These are phyloP conservation scores for Pyrenophora teres DNA, from an alignment of 2,329 filamentous ascomycete genomes.

Conservation along the genomic window DNA sequence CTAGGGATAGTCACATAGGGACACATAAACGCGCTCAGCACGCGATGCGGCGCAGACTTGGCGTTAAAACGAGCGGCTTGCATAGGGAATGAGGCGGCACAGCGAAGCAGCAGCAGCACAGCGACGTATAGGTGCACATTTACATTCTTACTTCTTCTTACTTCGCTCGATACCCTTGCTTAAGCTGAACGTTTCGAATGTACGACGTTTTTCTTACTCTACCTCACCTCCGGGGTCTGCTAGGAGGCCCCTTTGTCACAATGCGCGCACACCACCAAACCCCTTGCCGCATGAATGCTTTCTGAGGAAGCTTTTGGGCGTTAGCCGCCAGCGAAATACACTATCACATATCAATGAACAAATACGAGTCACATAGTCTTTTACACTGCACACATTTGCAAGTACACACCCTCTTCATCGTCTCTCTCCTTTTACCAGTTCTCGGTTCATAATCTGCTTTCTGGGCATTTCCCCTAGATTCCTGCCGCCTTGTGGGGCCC, in stretches of 20 bases:
- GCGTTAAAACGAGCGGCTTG: conserved; percentile 8
- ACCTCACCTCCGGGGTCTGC: background rate
- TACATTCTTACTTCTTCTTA: background rate
- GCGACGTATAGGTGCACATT: background rate
- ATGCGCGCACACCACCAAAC: background rate
- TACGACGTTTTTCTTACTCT: background rate
- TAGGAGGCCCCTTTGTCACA: conserved; percentile 2
- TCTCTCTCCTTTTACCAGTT: background rate
- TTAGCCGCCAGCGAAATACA: background rate
- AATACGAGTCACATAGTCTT: background rate
- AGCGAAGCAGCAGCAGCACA: background rate
- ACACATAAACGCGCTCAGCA: background rate
- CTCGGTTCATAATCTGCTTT: background rate
- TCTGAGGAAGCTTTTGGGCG: background rate
- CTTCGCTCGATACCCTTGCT: conserved; percentile 17
- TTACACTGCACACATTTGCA: background rate
- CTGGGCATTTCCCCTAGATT: background rate
- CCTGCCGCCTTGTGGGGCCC: conserved; percentile 3
- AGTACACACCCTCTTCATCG: background rate
- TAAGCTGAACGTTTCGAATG: conserved; percentile 5
- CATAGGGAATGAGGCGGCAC: conserved; percentile 5
- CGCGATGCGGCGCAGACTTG: conserved; percentile 8
- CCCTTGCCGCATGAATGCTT: background rate
- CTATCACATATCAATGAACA: conserved; percentile 1
- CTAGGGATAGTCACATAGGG: conserved; percentile 1